phyloP scores from a whole-genome alignment of 2,329 filamentous ascomycete genomes.

The Cercospora sp. region DNA sequence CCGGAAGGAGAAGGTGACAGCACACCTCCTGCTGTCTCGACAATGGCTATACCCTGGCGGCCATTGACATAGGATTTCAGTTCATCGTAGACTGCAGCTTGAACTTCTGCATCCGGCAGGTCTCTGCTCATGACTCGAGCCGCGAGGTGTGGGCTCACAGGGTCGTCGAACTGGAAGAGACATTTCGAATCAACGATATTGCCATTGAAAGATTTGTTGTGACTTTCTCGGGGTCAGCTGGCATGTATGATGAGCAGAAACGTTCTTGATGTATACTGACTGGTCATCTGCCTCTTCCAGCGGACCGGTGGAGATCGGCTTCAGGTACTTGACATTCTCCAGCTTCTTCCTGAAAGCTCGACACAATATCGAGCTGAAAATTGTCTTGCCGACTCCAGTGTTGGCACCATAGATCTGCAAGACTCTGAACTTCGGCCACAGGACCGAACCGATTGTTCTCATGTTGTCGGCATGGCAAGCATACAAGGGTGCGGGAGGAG shows the following conservation, averaged over 20 bases:
- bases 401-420: conserved; percentile 82
- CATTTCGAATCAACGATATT: conserved; percentile 58
- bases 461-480: conserved; percentile 32
- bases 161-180: conserved; percentile 70
- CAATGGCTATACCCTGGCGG: conserved; percentile 61
- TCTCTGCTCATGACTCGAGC: conserved; percentile 46
- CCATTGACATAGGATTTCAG: conserved; percentile 44
- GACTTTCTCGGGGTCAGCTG: conserved; percentile 1
- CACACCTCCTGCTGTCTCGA: conserved; percentile 82
- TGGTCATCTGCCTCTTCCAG: conserved; percentile 67
- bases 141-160: conserved; percentile 77
- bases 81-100: conserved; percentile 46
- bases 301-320: conserved; percentile 78
- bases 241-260: not conserved
- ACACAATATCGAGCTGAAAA: conserved; percentile 72
- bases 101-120: conserved; percentile 38
- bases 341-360: conserved; percentile 57
- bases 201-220: conserved; percentile 13
- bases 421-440: conserved; percentile 68
- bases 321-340: conserved; percentile 65
- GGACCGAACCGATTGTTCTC: conserved; percentile 57
- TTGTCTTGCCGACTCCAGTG: conserved; percentile 81
- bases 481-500: not conserved
- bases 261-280: conserved; percentile 44
- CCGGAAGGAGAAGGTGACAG: conserved; percentile 77